phyloP scores from a whole-genome alignment of 2,329 filamentous ascomycete genomes.

The Cercospora zeae-maydis region DNA sequence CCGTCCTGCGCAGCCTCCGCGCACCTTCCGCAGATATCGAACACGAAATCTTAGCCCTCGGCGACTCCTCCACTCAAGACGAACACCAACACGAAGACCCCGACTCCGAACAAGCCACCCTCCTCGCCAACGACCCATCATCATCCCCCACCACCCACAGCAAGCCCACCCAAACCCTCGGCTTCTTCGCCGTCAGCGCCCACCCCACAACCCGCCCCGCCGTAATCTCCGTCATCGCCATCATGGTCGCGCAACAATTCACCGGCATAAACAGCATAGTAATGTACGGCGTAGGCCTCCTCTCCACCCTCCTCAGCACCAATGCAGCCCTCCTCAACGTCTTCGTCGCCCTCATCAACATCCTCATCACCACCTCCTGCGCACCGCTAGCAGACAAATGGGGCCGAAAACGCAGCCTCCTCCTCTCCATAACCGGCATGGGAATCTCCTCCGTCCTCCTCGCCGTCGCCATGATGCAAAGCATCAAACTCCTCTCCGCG shows the following conservation, averaged over 20 bases:
- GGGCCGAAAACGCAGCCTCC: constrained; percentile 79
- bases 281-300: constrained; percentile 94
- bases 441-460: constrained; percentile 72
- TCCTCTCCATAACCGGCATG: constrained; percentile 81
- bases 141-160: not conserved
- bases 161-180: constrained; percentile 34
- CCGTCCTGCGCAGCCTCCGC: constrained; percentile 69
- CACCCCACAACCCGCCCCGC: constrained; percentile 72
- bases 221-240: constrained; percentile 81
- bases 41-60: constrained; percentile 60
- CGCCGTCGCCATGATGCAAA: constrained; percentile 73
- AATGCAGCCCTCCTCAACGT: constrained; percentile 83
- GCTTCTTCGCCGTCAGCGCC: constrained; percentile 55
- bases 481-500: constrained; percentile 71
- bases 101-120: constrained; percentile 68
- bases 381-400: constrained; percentile 83
- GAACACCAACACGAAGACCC: constrained; percentile 35
- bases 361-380: constrained; percentile 74
- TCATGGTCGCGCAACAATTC: constrained; percentile 91
- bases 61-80: constrained; percentile 30
- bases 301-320: constrained; percentile 74
- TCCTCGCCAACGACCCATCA: constrained; percentile 15
- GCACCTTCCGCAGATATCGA: constrained; percentile 66
- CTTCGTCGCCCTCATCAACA: constrained; percentile 79
- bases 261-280: constrained; percentile 93